Conservation (phyloP, 2,329 filamentous ascomycete genomes). For the Penicillium glabrum region DNA sequence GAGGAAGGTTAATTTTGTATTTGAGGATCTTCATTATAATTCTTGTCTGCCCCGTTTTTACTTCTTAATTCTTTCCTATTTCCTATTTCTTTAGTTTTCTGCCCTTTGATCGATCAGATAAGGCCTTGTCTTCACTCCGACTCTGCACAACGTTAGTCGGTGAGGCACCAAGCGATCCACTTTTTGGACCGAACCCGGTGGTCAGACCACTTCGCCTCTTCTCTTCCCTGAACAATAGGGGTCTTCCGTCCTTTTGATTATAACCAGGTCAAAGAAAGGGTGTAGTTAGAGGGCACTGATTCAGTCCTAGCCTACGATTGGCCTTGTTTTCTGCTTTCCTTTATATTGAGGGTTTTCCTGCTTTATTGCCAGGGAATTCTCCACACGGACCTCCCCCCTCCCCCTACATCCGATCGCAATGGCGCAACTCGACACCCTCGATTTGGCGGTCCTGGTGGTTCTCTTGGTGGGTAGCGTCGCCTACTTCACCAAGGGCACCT, state of each 20-base stretch:
- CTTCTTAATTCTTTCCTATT: neutral
- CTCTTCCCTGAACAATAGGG: conserved; percentile 10
- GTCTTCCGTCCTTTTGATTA: conserved; percentile 1
- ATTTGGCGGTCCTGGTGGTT: conserved; percentile 83
- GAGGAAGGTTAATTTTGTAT: neutral
- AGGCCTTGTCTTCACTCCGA: neutral
- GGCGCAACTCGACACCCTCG: conserved; percentile 94
- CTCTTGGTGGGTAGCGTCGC: conserved; percentile 85
- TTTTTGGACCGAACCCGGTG: conserved; percentile 10
- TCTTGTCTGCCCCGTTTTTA: no score
- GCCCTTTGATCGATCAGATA: neutral
- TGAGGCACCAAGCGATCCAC: conserved; percentile 15
- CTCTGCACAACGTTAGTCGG: neutral
- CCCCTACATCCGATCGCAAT: conserved; percentile 49
- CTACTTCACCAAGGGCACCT: conserved; percentile 96
- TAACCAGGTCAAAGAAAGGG: neutral
- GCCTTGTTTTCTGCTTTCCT: neutral
- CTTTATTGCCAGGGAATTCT: conserved; percentile 3
- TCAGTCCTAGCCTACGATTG: neutral
- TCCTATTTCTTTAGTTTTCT: neutral
- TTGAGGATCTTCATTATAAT: neutral
- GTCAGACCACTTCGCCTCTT: conserved; percentile 23
- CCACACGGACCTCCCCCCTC: neutral
- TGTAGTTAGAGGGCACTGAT: neutral
- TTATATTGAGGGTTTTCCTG: neutral